phyloP scores from a whole-genome alignment of 768 basidiomycete species.

The Trametes cinnabarina region DNA sequence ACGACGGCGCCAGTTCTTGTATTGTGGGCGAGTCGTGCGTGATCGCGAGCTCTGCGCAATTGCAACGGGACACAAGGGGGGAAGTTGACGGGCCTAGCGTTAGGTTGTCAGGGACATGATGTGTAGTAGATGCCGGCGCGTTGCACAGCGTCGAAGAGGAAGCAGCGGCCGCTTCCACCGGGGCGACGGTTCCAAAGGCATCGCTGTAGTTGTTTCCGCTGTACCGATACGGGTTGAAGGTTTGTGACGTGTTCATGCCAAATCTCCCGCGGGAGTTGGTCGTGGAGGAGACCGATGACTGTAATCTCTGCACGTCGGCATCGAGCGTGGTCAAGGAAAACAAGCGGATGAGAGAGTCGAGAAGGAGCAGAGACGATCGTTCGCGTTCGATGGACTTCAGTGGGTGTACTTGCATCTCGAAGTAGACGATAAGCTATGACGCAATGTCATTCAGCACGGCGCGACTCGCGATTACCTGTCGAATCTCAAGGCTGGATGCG shows the following conservation, averaged over 20 bases:
- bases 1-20: conserved; percentile 54
- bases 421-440: conserved; percentile 60
- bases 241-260: too few species aligned
- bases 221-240: too few species aligned
- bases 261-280: neutral
- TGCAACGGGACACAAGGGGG: conserved; percentile 5
- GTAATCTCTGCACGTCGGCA: conserved; percentile 27
- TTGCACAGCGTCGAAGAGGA: too few species aligned
- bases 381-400: conserved; percentile 50
- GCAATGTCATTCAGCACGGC: neutral
- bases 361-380: conserved; percentile 51
- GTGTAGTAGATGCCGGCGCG: too few species aligned
- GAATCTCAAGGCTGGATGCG: conserved; percentile 23
- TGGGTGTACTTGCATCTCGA: conserved; percentile 71
- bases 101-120: neutral
- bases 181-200: too few species aligned
- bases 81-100: neutral
- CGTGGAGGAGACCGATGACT: neutral
- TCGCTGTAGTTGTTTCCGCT: too few species aligned
- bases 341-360: conserved; percentile 66
- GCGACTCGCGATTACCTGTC: too few species aligned
- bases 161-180: too few species aligned
- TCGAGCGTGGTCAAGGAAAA: conserved; percentile 61
- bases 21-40: conserved; percentile 47
- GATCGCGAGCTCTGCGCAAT: conserved; percentile 43